Base-by-base conservation (phyloP, 108 stramenopile genomes). In the Nannochloropsis oceanica region DNA sequence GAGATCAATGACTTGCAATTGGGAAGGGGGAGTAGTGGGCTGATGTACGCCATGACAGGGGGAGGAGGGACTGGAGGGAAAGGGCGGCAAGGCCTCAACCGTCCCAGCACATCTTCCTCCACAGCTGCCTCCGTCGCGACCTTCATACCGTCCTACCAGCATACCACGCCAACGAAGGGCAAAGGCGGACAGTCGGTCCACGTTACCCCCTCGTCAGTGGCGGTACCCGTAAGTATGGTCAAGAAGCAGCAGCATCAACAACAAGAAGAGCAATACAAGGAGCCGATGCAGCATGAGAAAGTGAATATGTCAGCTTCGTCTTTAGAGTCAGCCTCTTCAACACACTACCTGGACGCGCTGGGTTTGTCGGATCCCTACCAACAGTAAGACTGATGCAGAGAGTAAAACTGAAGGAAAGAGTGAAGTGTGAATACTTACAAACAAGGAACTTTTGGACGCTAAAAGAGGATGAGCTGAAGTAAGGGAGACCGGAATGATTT, bases 1-100 rank as follows among this genome's bases (percentile, higher is more conserved):
- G 90, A 91, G 82, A 88, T 91, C 46, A 89, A 90, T 42, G 90
- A 90, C 79, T 84, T 44, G 44, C 81, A 88, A 44, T 50, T 88
- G 79, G 84, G 84, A n/a, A 18, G 59, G n/a, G 59, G 59, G 59
- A 73, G 59, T 73, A 18, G n/a, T 73, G 59, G 59, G 59, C 59
- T 73, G 22, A 73, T 73, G 59, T n/a, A 73, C n/a, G 59, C 59
- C 18, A 73, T 10, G 22, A n/a, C n/a, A n/a, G 59, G 59, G 59
- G 59, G 2, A 1, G n/a, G 18, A n/a, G 59, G n/a, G 0, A n/a
- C 22, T 73, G 22, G 22, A 18, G n/a, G n/a, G 8, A n/a, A 73
- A 7, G 59, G 59, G 2, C 18, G 2, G n/a, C 22, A 13, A 18
- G 18, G n/a, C 18, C 59, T n/a, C 59, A 73, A 73, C n/a, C 34